These are phyloP conservation scores for Astrephomene gubernaculifera DNA, from an alignment of 139 green algal genomes.

Conservation along the genomic window DNA sequence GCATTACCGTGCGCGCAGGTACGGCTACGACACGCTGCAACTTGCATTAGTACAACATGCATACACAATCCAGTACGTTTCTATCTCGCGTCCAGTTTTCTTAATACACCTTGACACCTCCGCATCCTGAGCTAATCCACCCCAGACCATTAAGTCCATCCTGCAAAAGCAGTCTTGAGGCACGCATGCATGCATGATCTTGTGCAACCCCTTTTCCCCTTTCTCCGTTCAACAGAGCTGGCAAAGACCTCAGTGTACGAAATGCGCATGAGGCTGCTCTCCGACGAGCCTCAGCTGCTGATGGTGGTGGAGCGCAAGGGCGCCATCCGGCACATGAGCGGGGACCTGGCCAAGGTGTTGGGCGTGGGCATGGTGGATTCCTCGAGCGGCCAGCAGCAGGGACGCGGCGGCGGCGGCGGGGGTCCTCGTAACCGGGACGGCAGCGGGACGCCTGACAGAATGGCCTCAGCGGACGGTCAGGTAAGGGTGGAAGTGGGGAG, in stretches of 20 bases:
- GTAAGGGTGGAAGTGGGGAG: too few relatives aligned
- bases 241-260: constrained; percentile 22
- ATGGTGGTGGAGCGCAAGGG: constrained; percentile 36
- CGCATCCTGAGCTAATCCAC: too few relatives aligned
- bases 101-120: too few relatives aligned
- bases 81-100: too few relatives aligned
- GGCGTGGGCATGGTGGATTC: not conserved
- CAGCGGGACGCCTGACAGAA: too few relatives aligned
- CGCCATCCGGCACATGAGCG: constrained; percentile 28
- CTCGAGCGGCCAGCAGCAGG: not conserved
- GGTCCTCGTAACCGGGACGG: too few relatives aligned
- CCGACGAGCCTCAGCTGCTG: constrained; percentile 37
- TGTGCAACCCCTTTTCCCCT: too few relatives aligned
- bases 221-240: constrained; percentile 23
- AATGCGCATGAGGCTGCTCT: not conserved
- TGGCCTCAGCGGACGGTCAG: too few relatives aligned
- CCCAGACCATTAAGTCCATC: too few relatives aligned
- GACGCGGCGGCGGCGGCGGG: not conserved
- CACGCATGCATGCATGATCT: too few relatives aligned
- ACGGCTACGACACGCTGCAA: not conserved
- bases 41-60: not conserved
- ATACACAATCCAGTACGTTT: too few relatives aligned
- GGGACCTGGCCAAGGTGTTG: constrained; percentile 21
- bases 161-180: too few relatives aligned
- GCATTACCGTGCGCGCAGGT: not conserved